Evolutionary conservation across 179 eudicot species (phyloP).

Genomic region (Corrigiola litoralis): DNA sequence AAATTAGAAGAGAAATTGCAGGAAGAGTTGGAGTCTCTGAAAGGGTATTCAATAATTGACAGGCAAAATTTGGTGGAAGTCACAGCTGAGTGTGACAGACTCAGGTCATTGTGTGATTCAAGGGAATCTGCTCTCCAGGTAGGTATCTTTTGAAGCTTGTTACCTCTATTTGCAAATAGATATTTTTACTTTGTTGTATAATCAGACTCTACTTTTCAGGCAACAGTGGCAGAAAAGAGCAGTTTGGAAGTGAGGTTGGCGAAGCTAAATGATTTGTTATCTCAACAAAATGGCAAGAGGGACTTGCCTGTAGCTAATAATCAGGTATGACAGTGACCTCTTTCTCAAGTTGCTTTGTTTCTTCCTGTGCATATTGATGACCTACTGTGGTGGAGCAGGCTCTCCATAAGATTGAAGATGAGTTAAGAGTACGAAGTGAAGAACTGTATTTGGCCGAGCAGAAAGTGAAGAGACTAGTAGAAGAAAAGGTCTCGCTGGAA

Average conservation of each 20-base stretch:
- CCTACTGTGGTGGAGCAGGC: slow-evolving; percentile 37
- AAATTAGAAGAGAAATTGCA: slow-evolving; percentile 49
- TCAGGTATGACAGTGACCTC: slow-evolving; percentile 38
- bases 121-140: slow-evolving; percentile 85
- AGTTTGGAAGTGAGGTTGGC: slow-evolving; percentile 55
- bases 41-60: slow-evolving; percentile 45
- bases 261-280: slow-evolving; percentile 41
- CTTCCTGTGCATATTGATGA: slow-evolving; percentile 10
- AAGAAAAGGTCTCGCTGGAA: slow-evolving; percentile 62
- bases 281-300: slow-evolving; percentile 47
- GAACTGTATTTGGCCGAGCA: slow-evolving; percentile 76
- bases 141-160: background rate
- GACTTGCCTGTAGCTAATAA: slow-evolving; percentile 60
- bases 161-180: background rate
- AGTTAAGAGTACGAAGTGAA: slow-evolving; percentile 52
- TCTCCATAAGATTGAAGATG: slow-evolving; percentile 60
- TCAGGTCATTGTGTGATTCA: slow-evolving; percentile 55
- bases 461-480: slow-evolving; percentile 52
- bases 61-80: slow-evolving; percentile 50
- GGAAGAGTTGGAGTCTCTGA: slow-evolving; percentile 64
- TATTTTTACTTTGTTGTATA: background rate
- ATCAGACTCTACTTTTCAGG: slow-evolving; percentile 30
- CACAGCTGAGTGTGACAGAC: slow-evolving; percentile 44
- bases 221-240: slow-evolving; percentile 54
- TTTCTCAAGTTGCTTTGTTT: background rate